Evolutionary conservation across 2,329 filamentous ascomycete genomes (phyloP).

Genomic region (Neodidymelliopsis sp.): DNA sequence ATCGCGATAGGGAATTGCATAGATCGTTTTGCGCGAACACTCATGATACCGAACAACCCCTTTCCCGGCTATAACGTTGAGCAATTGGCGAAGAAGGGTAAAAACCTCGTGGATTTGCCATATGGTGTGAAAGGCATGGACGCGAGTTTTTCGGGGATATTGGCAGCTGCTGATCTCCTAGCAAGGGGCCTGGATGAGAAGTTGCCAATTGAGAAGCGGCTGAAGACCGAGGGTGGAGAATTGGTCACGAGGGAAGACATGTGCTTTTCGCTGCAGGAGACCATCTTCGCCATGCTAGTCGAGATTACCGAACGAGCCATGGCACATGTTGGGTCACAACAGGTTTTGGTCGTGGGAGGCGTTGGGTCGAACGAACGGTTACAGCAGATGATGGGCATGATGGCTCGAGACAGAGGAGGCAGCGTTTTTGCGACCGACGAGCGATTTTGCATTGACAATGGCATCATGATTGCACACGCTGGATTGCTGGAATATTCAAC

Average conservation of each 20-base stretch:
- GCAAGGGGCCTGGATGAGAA: conserved; percentile 68
- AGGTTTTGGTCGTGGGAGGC: conserved; percentile 94
- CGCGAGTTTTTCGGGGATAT: conserved; percentile 91
- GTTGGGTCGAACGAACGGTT: conserved; percentile 94
- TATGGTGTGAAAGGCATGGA: conserved; percentile 99
- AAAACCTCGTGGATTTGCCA: conserved; percentile 81
- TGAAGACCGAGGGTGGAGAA: conserved; percentile 58
- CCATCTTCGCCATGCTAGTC: conserved; percentile 94
- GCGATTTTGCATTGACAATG: conserved; percentile 98
- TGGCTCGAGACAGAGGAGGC: conserved; percentile 88
- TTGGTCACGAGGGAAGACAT: conserved; percentile 81
- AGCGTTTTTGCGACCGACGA: conserved; percentile 96
- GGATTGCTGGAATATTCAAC: conserved; percentile 84
- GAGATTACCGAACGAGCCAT: conserved; percentile 98
- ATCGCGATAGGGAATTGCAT: conserved; percentile 98
- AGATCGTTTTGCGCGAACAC: conserved; percentile 90
- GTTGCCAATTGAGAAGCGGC: conserved; percentile 48
- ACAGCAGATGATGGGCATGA: conserved; percentile 98
- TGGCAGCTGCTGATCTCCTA: conserved; percentile 81
- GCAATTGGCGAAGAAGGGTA: conserved; percentile 80
- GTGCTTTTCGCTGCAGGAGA: conserved; percentile 95
- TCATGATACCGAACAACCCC: conserved; percentile 92
- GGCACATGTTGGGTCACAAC: conserved; percentile 90
- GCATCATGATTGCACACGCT: conserved; percentile 99
- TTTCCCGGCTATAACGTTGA: conserved; percentile 98